Evolutionary conservation across 2,329 filamentous ascomycete species (phyloP).

Genomic region (Ceratocystis papillata): DNA sequence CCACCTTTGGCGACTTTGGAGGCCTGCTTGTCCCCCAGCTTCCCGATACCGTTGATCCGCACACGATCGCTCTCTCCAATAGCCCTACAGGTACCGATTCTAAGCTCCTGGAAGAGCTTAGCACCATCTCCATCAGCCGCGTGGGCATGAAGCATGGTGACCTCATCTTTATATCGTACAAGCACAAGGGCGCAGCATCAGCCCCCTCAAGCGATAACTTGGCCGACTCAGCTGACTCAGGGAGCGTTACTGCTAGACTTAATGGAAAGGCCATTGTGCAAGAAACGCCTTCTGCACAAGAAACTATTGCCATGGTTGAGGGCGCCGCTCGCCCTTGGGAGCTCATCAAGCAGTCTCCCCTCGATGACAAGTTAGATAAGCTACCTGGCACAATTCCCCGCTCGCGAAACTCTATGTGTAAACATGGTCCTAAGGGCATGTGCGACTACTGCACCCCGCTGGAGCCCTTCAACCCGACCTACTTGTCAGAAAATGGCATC

Average conservation of each 20-base stretch:
- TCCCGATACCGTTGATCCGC: slow-evolving; percentile 50
- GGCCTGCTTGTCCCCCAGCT: slow-evolving; percentile 46
- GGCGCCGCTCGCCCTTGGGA: slow-evolving; percentile 56
- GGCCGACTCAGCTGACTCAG: not conserved
- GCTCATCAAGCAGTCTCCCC: slow-evolving; percentile 69
- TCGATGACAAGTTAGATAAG: slow-evolving; percentile 80
- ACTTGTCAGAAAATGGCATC: slow-evolving; percentile 91
- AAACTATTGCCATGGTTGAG: slow-evolving; percentile 49
- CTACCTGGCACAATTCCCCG: slow-evolving; percentile 80
- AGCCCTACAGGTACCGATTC: slow-evolving; percentile 47
- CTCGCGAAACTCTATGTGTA: slow-evolving; percentile 78
- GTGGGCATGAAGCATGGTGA: slow-evolving; percentile 70
- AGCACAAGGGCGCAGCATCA: slow-evolving; percentile 38
- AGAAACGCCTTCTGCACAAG: slow-evolving; percentile 59
- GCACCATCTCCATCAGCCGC: slow-evolving; percentile 44
- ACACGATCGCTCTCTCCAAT: slow-evolving; percentile 52
- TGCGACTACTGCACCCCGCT: slow-evolving; percentile 98
- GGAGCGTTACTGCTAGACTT: slow-evolving; percentile 53
- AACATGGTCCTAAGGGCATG: slow-evolving; percentile 94
- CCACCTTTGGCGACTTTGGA: slow-evolving; percentile 58
- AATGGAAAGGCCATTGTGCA: slow-evolving; percentile 68
- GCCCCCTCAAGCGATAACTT: slow-evolving; percentile 24
- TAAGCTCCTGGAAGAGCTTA: slow-evolving; percentile 49
- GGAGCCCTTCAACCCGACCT: slow-evolving; percentile 83
- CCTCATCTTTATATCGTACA: slow-evolving; percentile 76